These are phyloP conservation scores for Gryganskiella cystojenkinii DNA, from an alignment of 192 early-diverging fungal genomes.

Conservation along the genomic window DNA sequence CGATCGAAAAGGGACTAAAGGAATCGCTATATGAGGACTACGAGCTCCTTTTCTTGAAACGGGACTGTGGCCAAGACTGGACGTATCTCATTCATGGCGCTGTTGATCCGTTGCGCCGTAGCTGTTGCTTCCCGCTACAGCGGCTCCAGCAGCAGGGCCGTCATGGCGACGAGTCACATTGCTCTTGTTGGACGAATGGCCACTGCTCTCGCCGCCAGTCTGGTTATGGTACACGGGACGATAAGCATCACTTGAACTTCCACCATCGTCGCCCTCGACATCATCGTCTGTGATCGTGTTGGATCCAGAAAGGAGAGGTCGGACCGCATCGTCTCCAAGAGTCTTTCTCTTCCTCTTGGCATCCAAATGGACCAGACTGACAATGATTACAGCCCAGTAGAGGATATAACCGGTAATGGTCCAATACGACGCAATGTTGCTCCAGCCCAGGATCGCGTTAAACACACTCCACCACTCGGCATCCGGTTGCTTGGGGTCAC, in stretches of 20 bases:
- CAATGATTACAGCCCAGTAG: slow-evolving; percentile 75
- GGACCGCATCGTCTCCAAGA: not conserved
- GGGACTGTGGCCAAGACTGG: too few species aligned
- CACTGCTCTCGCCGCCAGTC: not conserved
- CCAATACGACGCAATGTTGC: slow-evolving; percentile 76
- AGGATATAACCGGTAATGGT: slow-evolving; percentile 78
- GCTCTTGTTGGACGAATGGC: not conserved
- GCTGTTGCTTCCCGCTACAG: too few species aligned
- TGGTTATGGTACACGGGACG: slow-evolving; percentile 3
- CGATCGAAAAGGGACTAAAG: too few species aligned
- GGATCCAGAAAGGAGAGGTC: slow-evolving; percentile 12
- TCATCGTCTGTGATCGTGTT: not conserved
- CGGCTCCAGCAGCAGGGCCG: slow-evolving; percentile 10
- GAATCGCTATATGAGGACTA: too few species aligned
- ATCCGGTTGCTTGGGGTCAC: slow-evolving; percentile 62
- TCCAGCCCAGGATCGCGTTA: slow-evolving; percentile 83
- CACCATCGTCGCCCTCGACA: slow-evolving; percentile 4
- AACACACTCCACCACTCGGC: slow-evolving; percentile 76
- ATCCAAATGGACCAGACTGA: slow-evolving; percentile 59
- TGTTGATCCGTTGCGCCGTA: too few species aligned
- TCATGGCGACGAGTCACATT: slow-evolving; percentile 29
- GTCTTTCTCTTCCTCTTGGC: slow-evolving; percentile 14
- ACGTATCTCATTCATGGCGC: too few species aligned
- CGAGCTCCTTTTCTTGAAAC: too few species aligned
- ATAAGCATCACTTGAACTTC: not conserved